Evolutionary conservation across 2,329 filamentous ascomycete genomes (phyloP).

Genomic region (Hawksworthiomyces lignivorus): DNA sequence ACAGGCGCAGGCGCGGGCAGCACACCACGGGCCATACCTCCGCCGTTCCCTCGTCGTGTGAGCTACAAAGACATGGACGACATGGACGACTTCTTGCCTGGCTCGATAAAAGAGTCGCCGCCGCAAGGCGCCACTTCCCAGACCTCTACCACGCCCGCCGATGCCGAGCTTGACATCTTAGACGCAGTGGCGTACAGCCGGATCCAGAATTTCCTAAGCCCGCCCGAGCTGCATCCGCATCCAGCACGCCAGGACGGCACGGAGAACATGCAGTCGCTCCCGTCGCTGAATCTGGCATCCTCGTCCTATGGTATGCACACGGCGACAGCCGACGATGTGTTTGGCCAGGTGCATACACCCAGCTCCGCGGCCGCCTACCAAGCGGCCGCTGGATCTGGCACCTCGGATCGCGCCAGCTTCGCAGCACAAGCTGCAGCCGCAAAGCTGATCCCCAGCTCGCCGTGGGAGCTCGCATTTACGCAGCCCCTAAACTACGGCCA

Average conservation of each 20-base stretch:
- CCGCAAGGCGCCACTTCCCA: not conserved
- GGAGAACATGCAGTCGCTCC: not conserved
- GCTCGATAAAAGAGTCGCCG: constrained; percentile 1
- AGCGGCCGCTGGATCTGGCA: no score
- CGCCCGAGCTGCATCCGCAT: constrained; percentile 27
- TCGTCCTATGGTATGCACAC: constrained; percentile 50
- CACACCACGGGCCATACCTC: not conserved
- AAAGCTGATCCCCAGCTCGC: constrained; percentile 35
- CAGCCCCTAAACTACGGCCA: not conserved
- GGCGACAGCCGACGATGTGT: constrained; percentile 41
- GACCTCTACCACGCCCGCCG: not conserved
- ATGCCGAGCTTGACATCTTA: constrained; percentile 14
- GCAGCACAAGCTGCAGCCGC: constrained; percentile 5
- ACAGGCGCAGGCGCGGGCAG: not conserved
- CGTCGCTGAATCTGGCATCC: constrained; percentile 1
- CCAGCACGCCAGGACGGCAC: constrained; percentile 23
- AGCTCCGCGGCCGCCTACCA: constrained; percentile 18
- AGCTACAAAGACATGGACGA: constrained; percentile 12
- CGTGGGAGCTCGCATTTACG: constrained; percentile 31
- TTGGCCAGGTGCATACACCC: constrained; percentile 31
- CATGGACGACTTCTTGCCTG: constrained; percentile 10
- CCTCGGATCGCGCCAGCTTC: no score
- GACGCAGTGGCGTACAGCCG: constrained; percentile 38
- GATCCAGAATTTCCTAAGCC: constrained; percentile 41
- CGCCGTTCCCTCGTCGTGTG: not conserved